Percentiles rank a stretch among this genome's conserved stretches.
Evolutionary conservation across 1,284 basidiomycete genomes (phyloP).

Genomic region (Grifola frondosa): DNA sequence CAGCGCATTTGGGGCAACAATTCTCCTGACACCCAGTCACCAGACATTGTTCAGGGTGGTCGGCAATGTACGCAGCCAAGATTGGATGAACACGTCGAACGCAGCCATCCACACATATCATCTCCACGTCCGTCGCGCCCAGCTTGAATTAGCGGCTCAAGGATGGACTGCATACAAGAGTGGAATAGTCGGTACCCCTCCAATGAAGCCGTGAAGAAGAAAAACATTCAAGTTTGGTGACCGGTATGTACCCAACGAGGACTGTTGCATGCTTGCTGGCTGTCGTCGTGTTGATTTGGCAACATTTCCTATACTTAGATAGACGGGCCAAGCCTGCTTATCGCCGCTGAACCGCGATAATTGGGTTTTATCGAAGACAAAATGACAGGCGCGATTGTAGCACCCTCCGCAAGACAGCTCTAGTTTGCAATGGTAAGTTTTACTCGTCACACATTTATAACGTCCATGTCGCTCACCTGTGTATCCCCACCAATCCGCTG

Average conservation of each 20-base stretch:
- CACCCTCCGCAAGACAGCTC: neutral
- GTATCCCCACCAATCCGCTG: conserved; percentile 41
- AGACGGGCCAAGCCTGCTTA: conserved; percentile 38
- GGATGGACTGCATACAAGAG: conserved; percentile 31
- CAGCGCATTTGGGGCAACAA: conserved; percentile 19
- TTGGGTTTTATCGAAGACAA: conserved; percentile 40
- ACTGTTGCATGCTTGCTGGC: conserved; percentile 28
- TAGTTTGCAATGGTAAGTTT: neutral
- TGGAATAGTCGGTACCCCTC: conserved; percentile 37
- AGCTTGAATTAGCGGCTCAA: conserved; percentile 29
- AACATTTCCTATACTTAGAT: conserved; percentile 41
- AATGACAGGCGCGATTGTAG: conserved; percentile 8
- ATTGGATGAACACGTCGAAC: conserved; percentile 33
- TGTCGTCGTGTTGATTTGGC: conserved; percentile 30
- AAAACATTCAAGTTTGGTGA: conserved; percentile 38
- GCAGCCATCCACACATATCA: conserved; percentile 35
- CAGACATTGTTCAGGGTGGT: conserved; percentile 42
- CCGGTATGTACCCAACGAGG: conserved; percentile 42
- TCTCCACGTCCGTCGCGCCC: conserved; percentile 33
- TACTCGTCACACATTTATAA: neutral
- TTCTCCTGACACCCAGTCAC: conserved; percentile 19
- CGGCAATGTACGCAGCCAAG: conserved; percentile 39
- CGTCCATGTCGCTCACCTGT: conserved; percentile 29
- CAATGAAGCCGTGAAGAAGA: conserved; percentile 7
- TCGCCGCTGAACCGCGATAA: conserved; percentile 36